phyloP scores from a whole-genome alignment of 225 moss, liverwort and hornwort species.

The Polytrichum formosum region DNA sequence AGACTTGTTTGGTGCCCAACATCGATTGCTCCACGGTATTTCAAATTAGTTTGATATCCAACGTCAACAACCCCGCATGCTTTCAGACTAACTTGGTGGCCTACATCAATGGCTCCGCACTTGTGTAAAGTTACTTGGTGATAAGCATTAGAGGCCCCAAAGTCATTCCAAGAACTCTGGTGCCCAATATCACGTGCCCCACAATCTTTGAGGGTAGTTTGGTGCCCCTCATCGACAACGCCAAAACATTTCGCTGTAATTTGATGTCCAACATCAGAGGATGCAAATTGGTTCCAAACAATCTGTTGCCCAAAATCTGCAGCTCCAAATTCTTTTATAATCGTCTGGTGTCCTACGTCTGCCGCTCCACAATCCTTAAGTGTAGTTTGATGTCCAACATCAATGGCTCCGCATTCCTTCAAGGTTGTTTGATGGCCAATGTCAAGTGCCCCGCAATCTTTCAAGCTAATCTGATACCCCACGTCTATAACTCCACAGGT shows the following conservation, averaged over 20 bases:
- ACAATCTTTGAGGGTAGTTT: not conserved
- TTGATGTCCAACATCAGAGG: conserved; percentile 6
- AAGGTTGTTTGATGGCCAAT: conserved; percentile 5
- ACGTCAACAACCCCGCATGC: conserved; percentile 3
- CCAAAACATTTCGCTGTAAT: not conserved
- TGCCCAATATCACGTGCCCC: conserved; percentile 6
- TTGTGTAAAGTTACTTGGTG: not conserved
- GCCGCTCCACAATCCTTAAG: conserved; percentile 1
- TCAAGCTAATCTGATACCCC: conserved; percentile 15
- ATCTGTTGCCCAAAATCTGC: not conserved
- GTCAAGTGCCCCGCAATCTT: conserved; percentile 12
- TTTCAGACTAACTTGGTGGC: conserved; percentile 2
- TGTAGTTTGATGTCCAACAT: conserved; percentile 9
- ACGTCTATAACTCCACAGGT: conserved; percentile 7
- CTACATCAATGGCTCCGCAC: not conserved
- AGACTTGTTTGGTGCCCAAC: conserved; percentile 1
- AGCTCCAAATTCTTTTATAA: conserved; percentile 3
- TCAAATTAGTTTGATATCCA: conserved; percentile 7
- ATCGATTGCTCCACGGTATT: conserved; percentile 1
- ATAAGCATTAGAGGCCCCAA: conserved; percentile 1
- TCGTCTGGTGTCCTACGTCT: not conserved
- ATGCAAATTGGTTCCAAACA: not conserved
- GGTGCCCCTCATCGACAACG: conserved; percentile 2
- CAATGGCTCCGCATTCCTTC: not conserved
- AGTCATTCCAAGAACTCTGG: conserved; percentile 1